Evolutionary conservation across 2,329 filamentous ascomycete genomes (phyloP).

Genomic region (Xylaria sp.): DNA sequence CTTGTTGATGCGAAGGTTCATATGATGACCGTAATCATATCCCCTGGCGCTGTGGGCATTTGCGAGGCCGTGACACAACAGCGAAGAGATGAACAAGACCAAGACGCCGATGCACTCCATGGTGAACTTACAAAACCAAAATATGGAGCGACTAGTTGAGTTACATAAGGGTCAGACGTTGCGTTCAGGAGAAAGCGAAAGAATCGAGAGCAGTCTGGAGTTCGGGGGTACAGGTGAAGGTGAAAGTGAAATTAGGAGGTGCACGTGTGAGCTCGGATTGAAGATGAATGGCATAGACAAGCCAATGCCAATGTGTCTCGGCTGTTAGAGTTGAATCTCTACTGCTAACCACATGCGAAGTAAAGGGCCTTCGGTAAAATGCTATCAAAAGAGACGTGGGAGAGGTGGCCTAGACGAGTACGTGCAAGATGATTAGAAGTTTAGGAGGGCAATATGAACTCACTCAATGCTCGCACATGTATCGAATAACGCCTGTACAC

Average conservation of each 20-base stretch:
- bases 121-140: slow-evolving; percentile 11
- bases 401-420: slow-evolving; percentile 11
- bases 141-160: not conserved
- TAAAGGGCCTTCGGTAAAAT: not conserved
- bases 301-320: not conserved
- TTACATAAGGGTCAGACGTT: slow-evolving; percentile 14
- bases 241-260: slow-evolving; percentile 1
- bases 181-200: not conserved
- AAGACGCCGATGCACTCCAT: slow-evolving; percentile 27
- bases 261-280: slow-evolving; percentile 16
- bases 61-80: slow-evolving; percentile 31
- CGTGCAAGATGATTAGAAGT: slow-evolving; percentile 21
- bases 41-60: slow-evolving; percentile 33
- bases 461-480: not conserved
- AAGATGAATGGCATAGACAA: slow-evolving; percentile 4
- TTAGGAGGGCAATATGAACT: slow-evolving; percentile 21
- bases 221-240: slow-evolving; percentile 15
- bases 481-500: not conserved
- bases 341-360: slow-evolving; percentile 20
- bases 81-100: slow-evolving; percentile 24
- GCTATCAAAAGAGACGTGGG: not conserved
- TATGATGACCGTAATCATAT: slow-evolving; percentile 65
- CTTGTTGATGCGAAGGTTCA: slow-evolving; percentile 53
- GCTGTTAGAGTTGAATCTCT: slow-evolving; percentile 3
- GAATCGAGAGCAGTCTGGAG: not conserved